These are phyloP conservation scores for Vanderwaltozyma polyspora DNA, from an alignment of 805 yeast genomes.

Conservation along the genomic window DNA sequence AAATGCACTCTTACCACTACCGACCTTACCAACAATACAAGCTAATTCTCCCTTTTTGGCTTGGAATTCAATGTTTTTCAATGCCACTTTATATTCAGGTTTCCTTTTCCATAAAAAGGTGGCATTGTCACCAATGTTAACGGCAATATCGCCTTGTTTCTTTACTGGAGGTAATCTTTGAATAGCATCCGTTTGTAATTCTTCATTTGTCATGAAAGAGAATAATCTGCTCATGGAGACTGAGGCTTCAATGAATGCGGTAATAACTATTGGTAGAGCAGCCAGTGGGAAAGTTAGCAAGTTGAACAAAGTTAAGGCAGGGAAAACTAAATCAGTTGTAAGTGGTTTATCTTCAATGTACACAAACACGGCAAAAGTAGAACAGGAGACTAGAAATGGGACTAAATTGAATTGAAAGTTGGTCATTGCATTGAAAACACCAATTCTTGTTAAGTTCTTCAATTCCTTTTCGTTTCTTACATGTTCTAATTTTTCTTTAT, in stretches of 20 bases:
- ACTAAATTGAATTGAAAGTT: conserved; percentile 74
- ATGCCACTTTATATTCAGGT: conserved; percentile 58
- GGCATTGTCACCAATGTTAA: conserved; percentile 45
- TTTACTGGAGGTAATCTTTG: conserved; percentile 34
- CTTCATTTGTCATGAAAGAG: conserved; percentile 60
- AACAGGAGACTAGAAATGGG: conserved; percentile 81
- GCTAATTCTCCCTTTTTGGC: conserved; percentile 68
- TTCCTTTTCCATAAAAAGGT: conserved; percentile 71
- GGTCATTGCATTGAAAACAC: conserved; percentile 57
- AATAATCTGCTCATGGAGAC: conserved; percentile 70
- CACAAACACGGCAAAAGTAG: conserved; percentile 77
- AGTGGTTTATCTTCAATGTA: conserved; percentile 50
- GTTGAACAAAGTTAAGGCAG: conserved; percentile 82
- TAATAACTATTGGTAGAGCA: conserved; percentile 81
- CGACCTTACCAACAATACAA: conserved; percentile 85
- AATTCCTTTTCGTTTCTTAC: conserved; percentile 87
- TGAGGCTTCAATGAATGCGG: conserved; percentile 79
- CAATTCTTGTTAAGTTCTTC: conserved; percentile 61
- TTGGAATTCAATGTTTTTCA: conserved; percentile 47
- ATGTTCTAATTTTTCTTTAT: conserved; percentile 54
- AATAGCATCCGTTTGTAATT: conserved; percentile 69
- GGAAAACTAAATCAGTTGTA: conserved; percentile 83
- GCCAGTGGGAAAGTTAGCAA: conserved; percentile 84
- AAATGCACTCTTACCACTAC: conserved; percentile 79
- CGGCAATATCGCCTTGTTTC: conserved; percentile 55